Conservation (phyloP, 192 early-diverging fungal species). For the Coemansia pectinata region DNA sequence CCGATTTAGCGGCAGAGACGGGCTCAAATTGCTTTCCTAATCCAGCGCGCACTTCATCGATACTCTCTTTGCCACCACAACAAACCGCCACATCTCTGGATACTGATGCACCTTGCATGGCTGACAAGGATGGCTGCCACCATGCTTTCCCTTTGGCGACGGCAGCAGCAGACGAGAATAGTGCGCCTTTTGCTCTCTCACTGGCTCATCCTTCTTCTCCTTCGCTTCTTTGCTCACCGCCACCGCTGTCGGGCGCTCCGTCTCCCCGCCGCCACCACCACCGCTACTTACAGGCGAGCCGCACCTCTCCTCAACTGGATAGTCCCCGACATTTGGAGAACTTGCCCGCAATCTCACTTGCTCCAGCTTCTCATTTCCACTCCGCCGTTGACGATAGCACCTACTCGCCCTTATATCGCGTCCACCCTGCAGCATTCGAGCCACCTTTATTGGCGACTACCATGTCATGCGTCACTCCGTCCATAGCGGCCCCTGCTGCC, state of each 20-base stretch:
- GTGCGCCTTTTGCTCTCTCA: slow-evolving; percentile 1
- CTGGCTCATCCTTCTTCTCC: neutral
- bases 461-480: neutral
- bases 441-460: neutral
- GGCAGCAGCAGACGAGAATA: slow-evolving; percentile 1
- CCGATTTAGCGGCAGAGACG: slow-evolving; percentile 1
- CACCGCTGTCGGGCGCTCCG: neutral
- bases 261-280: neutral
- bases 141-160: neutral
- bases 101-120: neutral
- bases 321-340: neutral
- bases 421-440: neutral
- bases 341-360: neutral
- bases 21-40: slow-evolving; percentile 4
- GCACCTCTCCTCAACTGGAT: slow-evolving; percentile 1
- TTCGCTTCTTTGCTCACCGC: neutral
- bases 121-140: neutral
- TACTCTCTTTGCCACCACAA: neutral
- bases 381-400: too few species aligned
- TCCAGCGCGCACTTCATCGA: slow-evolving; percentile 1
- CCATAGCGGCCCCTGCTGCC: neutral
- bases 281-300: neutral
- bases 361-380: neutral
- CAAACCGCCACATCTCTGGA: slow-evolving; percentile 11
- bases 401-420: neutral